phyloP scores from a whole-genome alignment of 2,329 filamentous ascomycete genomes.

The Fusarium incarnatum region DNA sequence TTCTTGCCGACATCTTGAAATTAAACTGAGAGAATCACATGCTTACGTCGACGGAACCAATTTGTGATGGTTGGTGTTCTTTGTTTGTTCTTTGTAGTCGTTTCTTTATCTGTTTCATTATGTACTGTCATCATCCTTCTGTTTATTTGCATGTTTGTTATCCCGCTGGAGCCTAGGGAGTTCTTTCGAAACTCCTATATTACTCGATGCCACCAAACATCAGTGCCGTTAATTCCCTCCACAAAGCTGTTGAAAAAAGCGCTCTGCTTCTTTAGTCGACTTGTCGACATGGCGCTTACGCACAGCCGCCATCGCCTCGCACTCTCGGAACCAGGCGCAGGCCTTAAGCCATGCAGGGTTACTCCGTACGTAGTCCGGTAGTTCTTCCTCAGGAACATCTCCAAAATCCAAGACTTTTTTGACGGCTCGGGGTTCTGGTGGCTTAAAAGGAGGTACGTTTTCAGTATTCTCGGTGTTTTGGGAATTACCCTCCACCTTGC shows the following conservation, averaged over 20 bases:
- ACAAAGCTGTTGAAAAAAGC: conserved; percentile 35
- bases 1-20: not conserved
- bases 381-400: conserved; percentile 52
- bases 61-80: not conserved
- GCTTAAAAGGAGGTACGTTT: conserved; percentile 32
- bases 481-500: conserved; percentile 23
- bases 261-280: conserved; percentile 40
- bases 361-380: conserved; percentile 59
- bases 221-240: not conserved
- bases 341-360: conserved; percentile 61
- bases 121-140: not conserved
- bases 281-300: conserved; percentile 27
- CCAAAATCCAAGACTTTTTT: conserved; percentile 52
- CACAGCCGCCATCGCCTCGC: conserved; percentile 33
- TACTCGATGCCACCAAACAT: not conserved
- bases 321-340: conserved; percentile 53
- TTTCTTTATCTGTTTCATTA: not conserved
- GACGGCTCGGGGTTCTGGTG: conserved; percentile 48
- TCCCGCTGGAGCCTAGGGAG: not conserved
- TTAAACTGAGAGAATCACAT: not conserved
- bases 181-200: conserved; percentile 5
- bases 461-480: conserved; percentile 20
- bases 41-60: not conserved
- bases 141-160: not conserved
- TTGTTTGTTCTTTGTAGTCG: not conserved